Percentiles rank a stretch among this genome's conserved stretches.
Conservation (phyloP, 2,329 filamentous ascomycete genomes). For the Trichoderma cornu-damae region DNA sequence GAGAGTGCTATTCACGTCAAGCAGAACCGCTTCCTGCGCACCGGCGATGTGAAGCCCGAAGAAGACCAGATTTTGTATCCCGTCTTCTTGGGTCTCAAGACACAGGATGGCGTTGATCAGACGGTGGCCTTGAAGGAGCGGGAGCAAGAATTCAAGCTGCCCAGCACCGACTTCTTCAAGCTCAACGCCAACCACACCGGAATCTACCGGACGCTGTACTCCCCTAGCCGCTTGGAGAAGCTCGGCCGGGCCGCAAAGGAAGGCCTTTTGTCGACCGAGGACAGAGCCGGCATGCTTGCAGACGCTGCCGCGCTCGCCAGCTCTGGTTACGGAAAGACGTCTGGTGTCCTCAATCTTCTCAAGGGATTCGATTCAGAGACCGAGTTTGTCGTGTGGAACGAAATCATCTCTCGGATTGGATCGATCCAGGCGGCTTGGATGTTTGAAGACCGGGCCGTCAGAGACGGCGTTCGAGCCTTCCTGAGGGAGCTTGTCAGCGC, state of each 20-base stretch:
- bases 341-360: slow-evolving; percentile 76
- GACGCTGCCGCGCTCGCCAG: slow-evolving; percentile 85
- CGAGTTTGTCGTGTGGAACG: slow-evolving; percentile 93
- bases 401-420: slow-evolving; percentile 73
- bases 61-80: slow-evolving; percentile 86
- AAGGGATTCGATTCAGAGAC: slow-evolving; percentile 78
- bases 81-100: slow-evolving; percentile 80
- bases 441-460: slow-evolving; percentile 63
- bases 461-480: slow-evolving; percentile 76
- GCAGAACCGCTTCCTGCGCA: slow-evolving; percentile 92
- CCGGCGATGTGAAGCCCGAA: slow-evolving; percentile 86
- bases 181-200: slow-evolving; percentile 92
- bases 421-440: slow-evolving; percentile 82
- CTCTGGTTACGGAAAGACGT: slow-evolving; percentile 91
- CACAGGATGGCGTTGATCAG: slow-evolving; percentile 76
- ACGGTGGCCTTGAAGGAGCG: slow-evolving; percentile 40
- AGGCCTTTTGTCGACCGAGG: slow-evolving; percentile 71
- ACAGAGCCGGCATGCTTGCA: slow-evolving; percentile 89
- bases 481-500: slow-evolving; percentile 69
- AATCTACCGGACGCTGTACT: slow-evolving; percentile 86
- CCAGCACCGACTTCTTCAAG: slow-evolving; percentile 87
- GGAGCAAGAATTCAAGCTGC: slow-evolving; percentile 71
- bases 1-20: slow-evolving; percentile 75
- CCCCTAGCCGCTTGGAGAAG: slow-evolving; percentile 76
- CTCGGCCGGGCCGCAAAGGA: slow-evolving; percentile 77